Base-by-base conservation (phyloP, 2,329 filamentous ascomycete genomes). In the Aspergillus versicolor region DNA sequence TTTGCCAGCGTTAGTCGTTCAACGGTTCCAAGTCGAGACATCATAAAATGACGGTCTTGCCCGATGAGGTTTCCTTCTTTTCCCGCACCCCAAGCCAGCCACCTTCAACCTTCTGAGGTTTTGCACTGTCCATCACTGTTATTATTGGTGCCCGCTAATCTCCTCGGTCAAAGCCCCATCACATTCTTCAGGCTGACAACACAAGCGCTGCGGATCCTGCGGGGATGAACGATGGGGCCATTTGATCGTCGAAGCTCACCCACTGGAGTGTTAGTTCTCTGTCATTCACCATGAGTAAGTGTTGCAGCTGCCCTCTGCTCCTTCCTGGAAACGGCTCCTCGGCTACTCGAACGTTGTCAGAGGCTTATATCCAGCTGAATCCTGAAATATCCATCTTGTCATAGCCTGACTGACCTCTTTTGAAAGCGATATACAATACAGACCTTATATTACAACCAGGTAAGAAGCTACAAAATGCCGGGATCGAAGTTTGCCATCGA, bases 141-240 rank as follows among this genome's bases (percentile, higher is more conserved):
- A 40, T 49, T 24, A 49, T 49, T 49, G 34, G 47, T 49, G 47
- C 47, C 47, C 47, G 47, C 34, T 30, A 9, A 7, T n/a, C 34
- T 49, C 30, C 30, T 48, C 47, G 19, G 34, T 24, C 12, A 17
- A 49, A 17, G 32, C 27, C 17, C 47, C 47, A 22, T 49, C 34
- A 49, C 34, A 41, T 40, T 40, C 47, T 40, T 49, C 19, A 27
- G 22, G n/a, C 45, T 17, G 30, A 34, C 8, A 8, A 6, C 45
- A 7, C 30, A 38, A 48, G 30, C 45, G 24, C 40, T 21, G 27
- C 11, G 17, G 17, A 19, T 34, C 30, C 32, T 48, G 45, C 45
- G 45, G 45, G 45, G 45, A 48, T 30, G 27, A 30, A 30, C 27
- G 34, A 22, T 42, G 13, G 27, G 9, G 30, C 15, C 32, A 34